Evolutionary conservation across 1,139 yeast species (phyloP).

Genomic region (Nakaseomyces sp.): DNA sequence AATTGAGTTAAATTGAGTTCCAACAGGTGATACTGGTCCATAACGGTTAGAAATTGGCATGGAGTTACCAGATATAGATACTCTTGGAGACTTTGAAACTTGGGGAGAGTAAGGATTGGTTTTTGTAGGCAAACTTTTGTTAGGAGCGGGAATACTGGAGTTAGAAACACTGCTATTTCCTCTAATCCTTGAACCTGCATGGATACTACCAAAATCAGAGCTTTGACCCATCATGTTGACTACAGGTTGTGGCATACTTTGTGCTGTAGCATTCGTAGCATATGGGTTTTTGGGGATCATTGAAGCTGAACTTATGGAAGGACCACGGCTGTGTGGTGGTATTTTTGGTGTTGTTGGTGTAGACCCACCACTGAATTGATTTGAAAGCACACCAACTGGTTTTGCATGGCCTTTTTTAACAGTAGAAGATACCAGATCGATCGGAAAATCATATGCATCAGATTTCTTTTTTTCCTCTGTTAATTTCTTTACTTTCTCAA

Average conservation of each 20-base stretch:
- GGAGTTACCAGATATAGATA: not conserved
- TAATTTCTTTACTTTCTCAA: slow-evolving; percentile 32
- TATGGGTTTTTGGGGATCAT: slow-evolving; percentile 5
- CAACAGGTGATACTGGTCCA: slow-evolving; percentile 3
- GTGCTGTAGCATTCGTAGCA: not conserved
- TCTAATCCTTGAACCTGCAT: slow-evolving; percentile 14
- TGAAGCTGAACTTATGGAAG: not conserved
- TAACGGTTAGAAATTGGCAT: not conserved
- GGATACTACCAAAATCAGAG: not conserved
- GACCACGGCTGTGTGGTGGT: slow-evolving; percentile 8
- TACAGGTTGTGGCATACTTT: slow-evolving; percentile 8
- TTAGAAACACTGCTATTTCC: slow-evolving; percentile 23
- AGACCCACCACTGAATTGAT: not conserved
- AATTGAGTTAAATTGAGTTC: not conserved
- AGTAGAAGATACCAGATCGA: slow-evolving; percentile 38
- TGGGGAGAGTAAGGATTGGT: slow-evolving; percentile 10
- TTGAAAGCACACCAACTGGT: slow-evolving; percentile 28
- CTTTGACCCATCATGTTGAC: not conserved
- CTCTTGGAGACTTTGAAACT: slow-evolving; percentile 1
- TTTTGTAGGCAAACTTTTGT: slow-evolving; percentile 10
- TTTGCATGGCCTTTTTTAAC: slow-evolving; percentile 35
- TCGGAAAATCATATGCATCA: slow-evolving; percentile 76
- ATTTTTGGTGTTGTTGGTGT: slow-evolving; percentile 7
- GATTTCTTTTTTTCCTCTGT: slow-evolving; percentile 47
- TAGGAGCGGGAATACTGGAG: slow-evolving; percentile 12